Evolutionary conservation across 176 grass and related monocot genomes (phyloP).

Genomic region (Lolium rigidum): DNA sequence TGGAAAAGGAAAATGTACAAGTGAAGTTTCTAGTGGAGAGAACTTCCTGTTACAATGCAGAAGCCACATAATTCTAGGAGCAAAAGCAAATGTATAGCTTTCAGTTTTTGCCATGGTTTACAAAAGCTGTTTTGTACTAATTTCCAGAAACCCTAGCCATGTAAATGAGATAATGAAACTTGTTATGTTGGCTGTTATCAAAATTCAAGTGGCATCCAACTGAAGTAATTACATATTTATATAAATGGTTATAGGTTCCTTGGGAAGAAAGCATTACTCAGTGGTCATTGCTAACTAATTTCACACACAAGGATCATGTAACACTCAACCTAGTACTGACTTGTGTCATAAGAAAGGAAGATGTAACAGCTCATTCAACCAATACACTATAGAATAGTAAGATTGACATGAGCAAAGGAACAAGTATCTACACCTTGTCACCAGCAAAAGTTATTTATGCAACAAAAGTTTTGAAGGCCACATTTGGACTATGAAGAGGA

Average conservation of each 20-base stretch:
- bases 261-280: neutral
- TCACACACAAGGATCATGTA: constrained; percentile 35
- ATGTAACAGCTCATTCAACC: constrained; percentile 35
- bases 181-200: neutral
- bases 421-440: constrained; percentile 13
- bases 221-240: constrained; percentile 10
- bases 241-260: neutral
- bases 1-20: constrained; percentile 12
- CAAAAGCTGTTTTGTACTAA: neutral
- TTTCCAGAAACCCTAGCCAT: constrained; percentile 11
- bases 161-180: neutral
- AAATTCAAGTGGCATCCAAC: constrained; percentile 21
- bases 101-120: constrained; percentile 21
- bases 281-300: neutral
- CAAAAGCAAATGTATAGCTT: neutral
- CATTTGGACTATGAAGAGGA: neutral
- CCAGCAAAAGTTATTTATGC: neutral
- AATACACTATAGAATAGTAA: constrained; percentile 29
- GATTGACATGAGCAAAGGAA: neutral
- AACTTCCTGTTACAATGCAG: neutral
- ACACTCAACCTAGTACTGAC: constrained; percentile 31
- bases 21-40: neutral
- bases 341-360: constrained; percentile 42
- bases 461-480: neutral
- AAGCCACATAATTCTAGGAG: neutral